Evolutionary conservation across 1,284 basidiomycete genomes (phyloP).

Genomic region (Irpex sp.): DNA sequence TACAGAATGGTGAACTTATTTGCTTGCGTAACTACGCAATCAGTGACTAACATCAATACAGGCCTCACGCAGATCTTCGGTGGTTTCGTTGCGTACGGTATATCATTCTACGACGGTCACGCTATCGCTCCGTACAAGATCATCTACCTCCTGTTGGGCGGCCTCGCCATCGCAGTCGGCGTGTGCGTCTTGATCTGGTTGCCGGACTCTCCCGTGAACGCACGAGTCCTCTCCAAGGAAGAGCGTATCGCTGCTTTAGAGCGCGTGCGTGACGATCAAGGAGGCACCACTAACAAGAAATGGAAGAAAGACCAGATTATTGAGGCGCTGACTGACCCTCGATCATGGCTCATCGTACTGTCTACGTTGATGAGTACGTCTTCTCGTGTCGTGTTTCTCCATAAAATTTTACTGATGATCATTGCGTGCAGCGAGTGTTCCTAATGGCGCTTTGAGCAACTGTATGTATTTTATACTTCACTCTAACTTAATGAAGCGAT

Average conservation of each 20-base stretch:
- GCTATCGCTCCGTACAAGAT: conserved; percentile 55
- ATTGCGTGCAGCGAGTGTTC: conserved; percentile 47
- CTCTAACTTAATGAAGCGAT: neutral
- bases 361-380: conserved; percentile 54
- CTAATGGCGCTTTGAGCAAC: conserved; percentile 63
- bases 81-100: conserved; percentile 64
- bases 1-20: conserved; percentile 18
- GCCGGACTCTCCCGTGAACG: conserved; percentile 65
- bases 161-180: conserved; percentile 57
- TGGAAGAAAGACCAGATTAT: conserved; percentile 58
- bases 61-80: conserved; percentile 63
- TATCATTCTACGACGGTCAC: conserved; percentile 52
- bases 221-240: conserved; percentile 51
- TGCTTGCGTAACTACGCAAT: neutral
- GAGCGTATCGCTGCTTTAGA: conserved; percentile 64
- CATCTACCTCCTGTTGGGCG: conserved; percentile 60
- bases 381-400: neutral
- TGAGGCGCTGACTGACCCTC: conserved; percentile 56
- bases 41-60: conserved; percentile 17
- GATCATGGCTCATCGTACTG: conserved; percentile 62
- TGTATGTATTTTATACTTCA: conserved; percentile 37
- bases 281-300: conserved; percentile 58
- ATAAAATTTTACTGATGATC: neutral
- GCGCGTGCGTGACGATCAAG: conserved; percentile 65
- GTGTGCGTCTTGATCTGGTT: conserved; percentile 56